Evolutionary conservation across 2,329 filamentous ascomycete species (phyloP), one percentile per base, ranked within the genome.

Genomic region (Aspergillus fructus): DNA sequence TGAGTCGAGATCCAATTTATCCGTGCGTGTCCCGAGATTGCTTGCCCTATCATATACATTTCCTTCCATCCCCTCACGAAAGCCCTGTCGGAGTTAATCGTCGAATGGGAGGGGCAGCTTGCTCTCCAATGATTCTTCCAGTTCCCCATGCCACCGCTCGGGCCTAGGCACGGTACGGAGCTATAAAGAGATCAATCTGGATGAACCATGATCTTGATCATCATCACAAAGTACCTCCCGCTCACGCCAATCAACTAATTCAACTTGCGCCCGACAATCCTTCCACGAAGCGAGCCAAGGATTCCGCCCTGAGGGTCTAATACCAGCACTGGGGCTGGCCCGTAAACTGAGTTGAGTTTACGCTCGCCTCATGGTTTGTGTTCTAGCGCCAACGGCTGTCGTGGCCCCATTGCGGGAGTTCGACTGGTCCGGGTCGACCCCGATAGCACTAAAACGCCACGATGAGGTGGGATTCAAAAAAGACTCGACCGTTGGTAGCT

Each of bases 1-100:
- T 47, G 47, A 56, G 55, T 56, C 45, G 15, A 53, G 55, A 56
- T 56, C 49, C 34, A 52, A 56, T 56, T 49, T 56, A 52, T 34
- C 55, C 55, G 55, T 52, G 42, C 49, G 49, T 53, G 34, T 49
- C 43, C 43, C 49, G 55, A 57, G 37, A 53, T 53, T 49, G 37
- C 49, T 53, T 23, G 51, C 19, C 33, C 40, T 42, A 56, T 56
- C 49, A 52, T 34, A 27, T 9, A 11, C 24, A 23, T 11, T 9
- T 52, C 47, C 19, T 30, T 33, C 51, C 41, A 23, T 53, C 49
- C 37, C 37, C 49, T 57, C 49, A 48, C 45, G 13, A 57, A 17
- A 39, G 34, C 49, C 45, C 30, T 53, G 50, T 57, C 55, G 49
- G 49, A 23, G 30, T 33, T 39, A 53, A 37, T 57, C 21, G 19